Base-by-base conservation (phyloP, 2,329 filamentous ascomycete species). In the Ophiosphaerella herpotricha region DNA sequence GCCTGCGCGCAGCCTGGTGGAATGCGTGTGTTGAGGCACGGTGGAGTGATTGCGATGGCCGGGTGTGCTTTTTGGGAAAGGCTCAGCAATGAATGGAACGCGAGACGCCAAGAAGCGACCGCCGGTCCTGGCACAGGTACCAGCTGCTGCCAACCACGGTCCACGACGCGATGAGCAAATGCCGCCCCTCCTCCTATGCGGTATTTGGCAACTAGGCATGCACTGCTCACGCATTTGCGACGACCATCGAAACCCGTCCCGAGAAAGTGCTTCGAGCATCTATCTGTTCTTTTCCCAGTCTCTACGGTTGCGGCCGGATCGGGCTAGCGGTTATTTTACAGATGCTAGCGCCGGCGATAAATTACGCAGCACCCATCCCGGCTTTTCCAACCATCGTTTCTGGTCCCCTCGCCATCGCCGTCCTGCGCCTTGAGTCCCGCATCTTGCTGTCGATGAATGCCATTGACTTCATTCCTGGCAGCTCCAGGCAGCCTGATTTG, bases 391-490 rank as follows among this genome's bases (percentile, higher is more conserved):
- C 38, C 18, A 24, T 39, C 46, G 39, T 47, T 39, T 44, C 35
- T 48, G 24, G 41, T 39, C 33, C 34, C 18, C 39, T 48, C 48
- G 55, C 56, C 57, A 54, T 57, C 57, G 56, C 43, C 51, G 14
- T 48, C 46, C 47, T 43, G 50, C 46, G 51, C 51, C 54, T 48
- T 45, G 38, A 31, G 21, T 32, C 24, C 34, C 29, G 31, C 41
- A 33, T 43, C 21, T 29, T 47, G 38, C 54, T 54, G 58, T 70
- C 67, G 57, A 72, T 73, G 70, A 73, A 73, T 73, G 70, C 69
- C 64, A 68, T 63, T 64, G 47, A 52, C 57, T 54, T 50, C 60
- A 47, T 60, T 43, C 58, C 64, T 70, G 64, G 61, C 56, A 54
- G 59, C 59, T 60, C 59, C 62, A 68, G 64, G 70, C 68, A 70